Conservation (phyloP, 176 grass and related monocot genomes). For the bread wheat (Triticum aestivum) region IWGSC_CS_RefSeq_v2.1 NC_057796.1:30186173-30186672, state of each 20-base stretch:
- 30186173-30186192: conserved; percentile 41
- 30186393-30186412: background rate
- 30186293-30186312: background rate
- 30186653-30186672: background rate
- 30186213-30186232: conserved; percentile 34
- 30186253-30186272: conserved; percentile 55
- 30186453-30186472: background rate
- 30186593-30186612: background rate
- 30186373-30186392: background rate
- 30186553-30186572: background rate
- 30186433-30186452: background rate
- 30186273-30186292: conserved; percentile 77
- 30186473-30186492: background rate
- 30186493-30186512: background rate
- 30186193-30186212: conserved; percentile 39
- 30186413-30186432: background rate
- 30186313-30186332: conserved; percentile 28
- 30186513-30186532: background rate
- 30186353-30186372: too few species aligned
- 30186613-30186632: background rate
- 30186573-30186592: background rate
- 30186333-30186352: conserved; percentile 60
- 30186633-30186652: background rate
- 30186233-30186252: conserved; percentile 27
- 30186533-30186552: background rate